Evolutionary conservation across 2,329 filamentous ascomycete species (phyloP), one percentile per base, ranked within the genome.

Genomic region (Apiospora rasikravindrae): DNA sequence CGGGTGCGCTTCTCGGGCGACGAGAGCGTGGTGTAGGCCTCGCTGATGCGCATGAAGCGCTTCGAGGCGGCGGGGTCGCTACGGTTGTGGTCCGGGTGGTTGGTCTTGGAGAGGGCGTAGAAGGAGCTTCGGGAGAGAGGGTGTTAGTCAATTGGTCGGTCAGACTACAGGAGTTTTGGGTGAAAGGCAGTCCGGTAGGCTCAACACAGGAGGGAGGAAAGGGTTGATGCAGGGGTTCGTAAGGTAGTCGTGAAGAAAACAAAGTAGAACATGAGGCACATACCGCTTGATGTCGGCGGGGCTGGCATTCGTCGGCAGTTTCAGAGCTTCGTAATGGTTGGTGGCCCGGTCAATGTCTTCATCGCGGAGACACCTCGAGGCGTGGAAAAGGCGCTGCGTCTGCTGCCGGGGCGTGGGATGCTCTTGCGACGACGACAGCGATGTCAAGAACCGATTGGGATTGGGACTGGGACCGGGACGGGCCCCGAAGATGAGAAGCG

Each of bases 21-120:
- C 72, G 91, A 90, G 72, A 98, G 92, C 64, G 93, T 83, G 72
- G 90, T 87, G 86, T 98, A 98, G 76, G 95, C 95, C 80, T 96
- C 93, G 80, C 90, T 93, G 80, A 98, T 92, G 77, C 90, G 88
- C 82, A 95, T 90, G 87, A 98, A 99, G 80, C 92, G 93, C 72
- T 89, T 84, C 4, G 91, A 87, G 74, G 95, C 93, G 72, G 84
- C 80, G 5, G 93, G 92, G 82, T 98, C 92, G 77, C 88, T 80
- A 73, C 88, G 94, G 86, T 98, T 97, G 80, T 91, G 91, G 87
- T 99, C 96, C 0, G 96, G 96, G 83, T 99, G 96, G 87, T 98
- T 92, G 70, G 88, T 85, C 84, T 98, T 97, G 79, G 95, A 98
- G 81, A 98, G 93, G 73, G 88, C 84, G 87, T 98, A 98, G 89